Evolutionary conservation across 2,329 filamentous ascomycete species (phyloP).

Genomic region (Coleophoma crateriformis): DNA sequence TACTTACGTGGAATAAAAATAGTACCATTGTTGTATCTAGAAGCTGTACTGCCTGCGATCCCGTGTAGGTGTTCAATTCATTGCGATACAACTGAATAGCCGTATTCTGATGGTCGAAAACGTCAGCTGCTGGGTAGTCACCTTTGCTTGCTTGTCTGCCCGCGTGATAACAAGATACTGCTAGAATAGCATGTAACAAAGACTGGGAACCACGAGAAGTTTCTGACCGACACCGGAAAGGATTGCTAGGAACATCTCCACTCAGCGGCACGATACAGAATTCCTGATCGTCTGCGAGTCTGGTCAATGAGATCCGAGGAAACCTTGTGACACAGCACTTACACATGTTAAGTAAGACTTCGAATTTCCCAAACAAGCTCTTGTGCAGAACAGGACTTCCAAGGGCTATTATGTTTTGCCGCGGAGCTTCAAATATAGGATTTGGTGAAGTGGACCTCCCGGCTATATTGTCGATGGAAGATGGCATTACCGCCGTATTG

Average conservation of each 20-base stretch:
- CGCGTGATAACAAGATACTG: background rate
- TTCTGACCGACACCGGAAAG: background rate
- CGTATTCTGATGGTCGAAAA: background rate
- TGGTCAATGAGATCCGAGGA: background rate
- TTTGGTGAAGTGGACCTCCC: background rate
- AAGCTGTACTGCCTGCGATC: background rate
- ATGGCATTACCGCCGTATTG: background rate
- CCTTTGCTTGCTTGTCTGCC: background rate
- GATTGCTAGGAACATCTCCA: background rate
- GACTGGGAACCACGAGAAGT: background rate
- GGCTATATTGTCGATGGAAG: background rate
- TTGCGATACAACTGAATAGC: background rate
- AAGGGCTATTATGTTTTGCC: background rate
- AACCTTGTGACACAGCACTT: background rate
- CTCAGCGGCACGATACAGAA: background rate
- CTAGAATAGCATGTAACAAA: background rate
- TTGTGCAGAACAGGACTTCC: background rate
- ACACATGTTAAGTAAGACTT: background rate
- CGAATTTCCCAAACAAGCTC: background rate
- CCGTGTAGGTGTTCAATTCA: background rate
- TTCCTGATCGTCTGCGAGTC: background rate
- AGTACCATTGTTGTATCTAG: constrained; percentile 1
- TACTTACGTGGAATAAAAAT: background rate
- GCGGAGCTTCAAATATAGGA: background rate
- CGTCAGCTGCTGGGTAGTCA: background rate